These are phyloP conservation scores for Angomonas deanei DNA, from an alignment of 208 protist genomes.

Conservation along the genomic window DNA sequence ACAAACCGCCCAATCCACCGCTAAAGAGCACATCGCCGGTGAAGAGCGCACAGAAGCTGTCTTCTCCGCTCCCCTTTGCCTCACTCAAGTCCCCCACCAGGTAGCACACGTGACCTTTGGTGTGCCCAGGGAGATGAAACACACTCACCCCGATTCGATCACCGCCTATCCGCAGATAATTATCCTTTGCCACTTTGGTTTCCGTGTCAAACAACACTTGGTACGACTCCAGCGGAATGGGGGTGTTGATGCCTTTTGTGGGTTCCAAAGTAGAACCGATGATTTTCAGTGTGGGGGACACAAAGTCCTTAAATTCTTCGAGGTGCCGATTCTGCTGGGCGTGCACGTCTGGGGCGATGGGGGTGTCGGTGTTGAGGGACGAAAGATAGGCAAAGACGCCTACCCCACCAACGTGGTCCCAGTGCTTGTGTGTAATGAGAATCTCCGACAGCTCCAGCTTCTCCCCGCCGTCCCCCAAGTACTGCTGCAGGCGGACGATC, in stretches of 20 bases:
- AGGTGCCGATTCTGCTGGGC: constrained; percentile 2
- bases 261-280: constrained; percentile 47
- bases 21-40: constrained; percentile 93
- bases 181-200: not conserved
- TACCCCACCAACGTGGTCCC: constrained; percentile 94
- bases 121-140: constrained; percentile 59
- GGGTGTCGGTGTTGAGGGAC: not conserved
- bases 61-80: constrained; percentile 31
- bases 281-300: constrained; percentile 32
- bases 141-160: not conserved
- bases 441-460: constrained; percentile 66
- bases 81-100: constrained; percentile 35
- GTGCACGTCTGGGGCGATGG: constrained; percentile 7
- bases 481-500: constrained; percentile 23
- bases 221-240: constrained; percentile 34
- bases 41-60: constrained; percentile 70
- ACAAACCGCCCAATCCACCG: constrained; percentile 87
- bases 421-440: constrained; percentile 95
- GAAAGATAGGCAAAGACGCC: constrained; percentile 33
- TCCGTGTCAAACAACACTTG: not conserved
- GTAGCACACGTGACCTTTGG: constrained; percentile 70
- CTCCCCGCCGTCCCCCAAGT: constrained; percentile 24
- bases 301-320: constrained; percentile 1
- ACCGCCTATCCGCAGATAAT: not conserved
- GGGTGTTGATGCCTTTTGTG: constrained; percentile 7